Base-by-base conservation (phyloP, 495 filamentous ascomycete species). In the Aspergillus diversus region DNA sequence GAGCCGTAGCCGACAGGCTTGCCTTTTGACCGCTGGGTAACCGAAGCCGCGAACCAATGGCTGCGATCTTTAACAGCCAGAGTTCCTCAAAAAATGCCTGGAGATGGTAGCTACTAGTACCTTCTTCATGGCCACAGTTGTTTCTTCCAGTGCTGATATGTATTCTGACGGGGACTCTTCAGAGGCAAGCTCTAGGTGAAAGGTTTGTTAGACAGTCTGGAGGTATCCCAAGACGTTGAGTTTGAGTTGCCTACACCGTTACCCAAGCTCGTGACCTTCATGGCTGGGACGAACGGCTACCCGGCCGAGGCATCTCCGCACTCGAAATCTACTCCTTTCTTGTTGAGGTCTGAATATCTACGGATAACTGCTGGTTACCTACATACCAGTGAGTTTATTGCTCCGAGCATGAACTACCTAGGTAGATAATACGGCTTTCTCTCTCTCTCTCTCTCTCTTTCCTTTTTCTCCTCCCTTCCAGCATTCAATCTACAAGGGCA, bases 21-120 rank as follows among this genome's bases (percentile, higher is more conserved):
- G 34, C 59, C 57, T 47, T 55, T 42, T n/a, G 55, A 63, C 63
- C 66, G 60, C 67, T 35, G 32, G 55, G 61, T 69, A 64, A 58
- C 67, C 67, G 64, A 66, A 55, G 4, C 47, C 21, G 21, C 47
- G 16, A 9, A 8, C 47, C 47, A 50, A 50, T 49, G 13, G n/a
- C 46, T n/a, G n/a, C 46, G 17, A 21, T 7, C 21, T 27, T 27
- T 27, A 27, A 27, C 21, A 27, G 3, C 37, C 37, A 7, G 37
- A 13, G 13, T 1, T 39, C 37, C 37, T 39, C 37, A 49, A 49
- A 21, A 21, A n/a, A 17, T 21, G 12, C 15, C 39, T n/a, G 17
- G 15, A 8, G 46, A 21, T n/a, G 17, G 46, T 49, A 49, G 8
- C 7, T 49, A 17, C 46, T n/a, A 12, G 46, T 21, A 49, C 17